Percentiles rank a stretch among this genome's conserved stretches.
phyloP scores from a whole-genome alignment of 768 basidiomycete genomes.

The Podaxis rugospora region DNA sequence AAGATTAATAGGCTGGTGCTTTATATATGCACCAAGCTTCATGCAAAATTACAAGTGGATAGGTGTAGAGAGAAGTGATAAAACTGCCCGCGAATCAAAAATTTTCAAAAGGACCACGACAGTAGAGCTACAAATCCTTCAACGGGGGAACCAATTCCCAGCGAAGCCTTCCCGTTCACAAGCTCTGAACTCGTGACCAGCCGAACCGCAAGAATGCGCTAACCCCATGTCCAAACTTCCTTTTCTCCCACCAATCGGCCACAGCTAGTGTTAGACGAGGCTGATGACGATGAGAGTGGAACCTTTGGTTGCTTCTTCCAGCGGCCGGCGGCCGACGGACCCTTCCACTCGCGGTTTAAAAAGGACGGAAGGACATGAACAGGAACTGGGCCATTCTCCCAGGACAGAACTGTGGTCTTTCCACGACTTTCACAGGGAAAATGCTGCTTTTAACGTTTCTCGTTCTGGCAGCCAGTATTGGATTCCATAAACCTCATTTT shows the following conservation, averaged over 20 bases:
- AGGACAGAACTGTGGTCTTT: background rate
- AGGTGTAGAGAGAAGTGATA: too few species aligned
- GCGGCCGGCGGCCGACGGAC: background rate
- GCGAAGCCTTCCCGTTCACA: background rate
- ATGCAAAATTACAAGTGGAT: too few species aligned
- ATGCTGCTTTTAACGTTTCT: constrained; percentile 3
- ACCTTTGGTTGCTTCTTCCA: background rate
- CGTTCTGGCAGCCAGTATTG: background rate
- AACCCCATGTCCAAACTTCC: background rate
- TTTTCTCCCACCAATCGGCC: background rate
- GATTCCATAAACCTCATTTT: background rate
- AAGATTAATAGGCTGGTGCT: too few species aligned
- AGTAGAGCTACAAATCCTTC: background rate
- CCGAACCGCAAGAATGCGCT: background rate
- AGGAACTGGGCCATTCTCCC: background rate
- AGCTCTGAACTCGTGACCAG: background rate
- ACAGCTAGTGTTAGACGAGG: background rate
- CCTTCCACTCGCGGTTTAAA: background rate
- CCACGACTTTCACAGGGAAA: too few species aligned
- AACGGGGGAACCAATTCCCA: background rate
- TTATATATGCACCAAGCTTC: too few species aligned
- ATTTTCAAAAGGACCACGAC: too few species aligned
- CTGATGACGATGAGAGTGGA: background rate
- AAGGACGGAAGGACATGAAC: background rate
- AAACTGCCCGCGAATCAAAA: too few species aligned